Evolutionary conservation across 169 alveolate genomes (phyloP).

Genomic region (Toxoplasma gondii): DNA sequence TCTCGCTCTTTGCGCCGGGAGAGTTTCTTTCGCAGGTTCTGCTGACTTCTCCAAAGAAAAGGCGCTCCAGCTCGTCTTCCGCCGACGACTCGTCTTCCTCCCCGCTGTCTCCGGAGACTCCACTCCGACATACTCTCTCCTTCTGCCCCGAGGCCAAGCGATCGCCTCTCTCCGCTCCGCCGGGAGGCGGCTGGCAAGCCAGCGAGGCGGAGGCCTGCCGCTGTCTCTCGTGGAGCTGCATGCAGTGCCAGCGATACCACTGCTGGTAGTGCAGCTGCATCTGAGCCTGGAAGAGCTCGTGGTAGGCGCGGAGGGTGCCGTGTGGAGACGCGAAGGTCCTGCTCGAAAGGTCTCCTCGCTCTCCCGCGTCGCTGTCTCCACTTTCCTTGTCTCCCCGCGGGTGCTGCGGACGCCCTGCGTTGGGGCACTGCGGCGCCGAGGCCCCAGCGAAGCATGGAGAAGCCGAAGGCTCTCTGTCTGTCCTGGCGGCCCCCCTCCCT

Average conservation of each 20-base stretch:
- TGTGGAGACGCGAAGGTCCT: no score
- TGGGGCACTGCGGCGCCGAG: no score
- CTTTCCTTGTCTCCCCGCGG: no score
- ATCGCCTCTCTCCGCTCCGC: not conserved
- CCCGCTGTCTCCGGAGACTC: not conserved
- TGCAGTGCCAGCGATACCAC: not conserved
- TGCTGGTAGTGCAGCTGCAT: not conserved
- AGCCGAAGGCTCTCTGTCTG: no score
- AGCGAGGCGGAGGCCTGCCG: not conserved
- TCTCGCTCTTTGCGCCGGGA: not conserved
- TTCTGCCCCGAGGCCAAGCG: not conserved
- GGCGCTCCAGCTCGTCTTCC: slow-evolving; percentile 6
- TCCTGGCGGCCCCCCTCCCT: no score
- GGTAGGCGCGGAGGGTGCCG: no score
- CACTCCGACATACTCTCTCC: not conserved
- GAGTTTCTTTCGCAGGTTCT: not conserved
- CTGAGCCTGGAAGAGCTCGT: not conserved
- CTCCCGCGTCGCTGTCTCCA: no score
- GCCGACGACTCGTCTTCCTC: not conserved
- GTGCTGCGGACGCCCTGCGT: no score
- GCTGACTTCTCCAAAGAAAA: not conserved
- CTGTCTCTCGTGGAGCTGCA: not conserved
- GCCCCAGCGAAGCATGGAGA: no score
- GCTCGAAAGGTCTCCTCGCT: no score
- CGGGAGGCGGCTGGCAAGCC: not conserved